These are phyloP conservation scores for Liriodendron chinense DNA, from an alignment of 164 flowering plant genomes.

Conservation along the genomic window DNA sequence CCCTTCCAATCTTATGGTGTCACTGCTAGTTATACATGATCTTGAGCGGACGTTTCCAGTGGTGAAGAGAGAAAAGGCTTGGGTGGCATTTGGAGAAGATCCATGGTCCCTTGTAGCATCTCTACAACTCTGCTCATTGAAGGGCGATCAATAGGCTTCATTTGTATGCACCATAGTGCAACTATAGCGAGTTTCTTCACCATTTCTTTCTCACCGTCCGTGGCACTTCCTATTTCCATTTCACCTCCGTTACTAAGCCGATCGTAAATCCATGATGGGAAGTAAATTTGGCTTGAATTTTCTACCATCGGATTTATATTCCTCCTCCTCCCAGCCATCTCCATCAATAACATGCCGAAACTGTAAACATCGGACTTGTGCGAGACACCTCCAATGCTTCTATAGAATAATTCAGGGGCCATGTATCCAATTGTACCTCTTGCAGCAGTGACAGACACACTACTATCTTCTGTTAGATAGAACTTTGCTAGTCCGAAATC, in stretches of 20 bases:
- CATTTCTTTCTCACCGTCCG: not conserved
- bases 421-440: slow-evolving; percentile 13
- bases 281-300: slow-evolving; percentile 19
- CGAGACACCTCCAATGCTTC: slow-evolving; percentile 8
- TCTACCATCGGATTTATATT: not conserved
- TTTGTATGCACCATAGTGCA: slow-evolving; percentile 5
- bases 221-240: slow-evolving; percentile 8
- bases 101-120: not conserved
- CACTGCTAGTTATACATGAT: not conserved
- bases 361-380: slow-evolving; percentile 15
- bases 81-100: not conserved
- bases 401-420: slow-evolving; percentile 10
- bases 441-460: not conserved
- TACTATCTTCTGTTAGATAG: not conserved
- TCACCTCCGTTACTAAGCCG: slow-evolving; percentile 7
- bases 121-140: slow-evolving; percentile 1
- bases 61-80: not conserved
- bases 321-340: slow-evolving; percentile 1
- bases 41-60: not conserved
- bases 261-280: slow-evolving; percentile 26
- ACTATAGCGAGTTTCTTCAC: not conserved
- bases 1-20: no score
- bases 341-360: slow-evolving; percentile 8
- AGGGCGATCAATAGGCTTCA: not conserved
- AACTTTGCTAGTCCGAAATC: slow-evolving; percentile 12